Conservation (phyloP, 164 flowering plant species). For the Pachysandra terminalis region DNA sequence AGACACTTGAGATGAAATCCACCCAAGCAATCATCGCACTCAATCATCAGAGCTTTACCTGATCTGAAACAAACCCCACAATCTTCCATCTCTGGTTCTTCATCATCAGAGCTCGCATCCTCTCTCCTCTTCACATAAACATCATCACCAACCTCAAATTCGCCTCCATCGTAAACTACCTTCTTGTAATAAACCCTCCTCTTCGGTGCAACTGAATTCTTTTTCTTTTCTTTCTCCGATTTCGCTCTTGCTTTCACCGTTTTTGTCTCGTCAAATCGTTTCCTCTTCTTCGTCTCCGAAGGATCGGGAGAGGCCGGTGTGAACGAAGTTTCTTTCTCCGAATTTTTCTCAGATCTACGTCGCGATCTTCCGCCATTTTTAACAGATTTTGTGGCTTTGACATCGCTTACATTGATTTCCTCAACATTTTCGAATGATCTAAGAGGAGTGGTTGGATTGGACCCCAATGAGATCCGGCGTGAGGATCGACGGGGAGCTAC, state of each 20-base stretch:
- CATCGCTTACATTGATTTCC: neutral
- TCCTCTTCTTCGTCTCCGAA: conserved; percentile 13
- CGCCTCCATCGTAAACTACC: conserved; percentile 73
- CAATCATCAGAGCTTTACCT: conserved; percentile 71
- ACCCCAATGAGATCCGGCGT: neutral
- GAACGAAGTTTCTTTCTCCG: neutral
- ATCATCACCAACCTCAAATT: conserved; percentile 75
- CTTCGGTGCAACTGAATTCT: conserved; percentile 10
- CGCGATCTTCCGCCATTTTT: conserved; percentile 9
- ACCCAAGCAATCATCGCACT: conserved; percentile 87
- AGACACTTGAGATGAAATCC: conserved; percentile 93
- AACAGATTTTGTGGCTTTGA: conserved; percentile 6
- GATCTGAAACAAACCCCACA: conserved; percentile 72
- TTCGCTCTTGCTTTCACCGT: neutral
- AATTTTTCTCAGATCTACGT: neutral
- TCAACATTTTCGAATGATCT: neutral
- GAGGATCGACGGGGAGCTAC: conserved; percentile 18
- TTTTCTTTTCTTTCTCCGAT: conserved; percentile 13
- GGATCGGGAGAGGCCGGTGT: conserved; percentile 17
- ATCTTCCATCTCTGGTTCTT: conserved; percentile 77
- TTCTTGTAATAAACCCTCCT: conserved; percentile 62
- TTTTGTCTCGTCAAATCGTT: conserved; percentile 2
- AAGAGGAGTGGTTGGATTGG: neutral
- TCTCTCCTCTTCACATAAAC: conserved; percentile 95
- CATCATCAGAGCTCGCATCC: conserved; percentile 67